A percentile compares a stretch with the other conserved stretches of the same genome.
Evolutionary conservation across 73 alveolate species (phyloP).

Genomic region (Paramecium primaurelia): DNA sequence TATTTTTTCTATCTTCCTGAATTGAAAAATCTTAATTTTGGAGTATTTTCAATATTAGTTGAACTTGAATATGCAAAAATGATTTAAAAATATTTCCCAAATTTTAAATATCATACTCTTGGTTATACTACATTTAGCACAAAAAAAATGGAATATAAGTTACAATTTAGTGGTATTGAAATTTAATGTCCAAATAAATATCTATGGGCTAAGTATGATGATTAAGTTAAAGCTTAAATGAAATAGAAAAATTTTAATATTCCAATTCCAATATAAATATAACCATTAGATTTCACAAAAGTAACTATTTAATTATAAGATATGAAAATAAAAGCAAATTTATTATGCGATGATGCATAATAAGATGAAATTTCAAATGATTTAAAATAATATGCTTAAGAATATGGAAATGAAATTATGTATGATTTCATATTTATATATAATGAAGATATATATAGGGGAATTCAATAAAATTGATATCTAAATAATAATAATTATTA

Average conservation of each 20-base stretch:
- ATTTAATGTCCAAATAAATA: neutral
- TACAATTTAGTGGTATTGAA: neutral
- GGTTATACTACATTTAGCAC: conserved; percentile 79
- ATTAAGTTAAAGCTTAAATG: neutral
- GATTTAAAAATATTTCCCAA: conserved; percentile 66
- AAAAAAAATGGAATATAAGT: conserved; percentile 81
- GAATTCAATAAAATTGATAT: neutral
- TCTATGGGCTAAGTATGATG: neutral
- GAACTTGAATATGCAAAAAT: conserved; percentile 84
- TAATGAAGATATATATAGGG: neutral
- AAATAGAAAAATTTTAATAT: neutral
- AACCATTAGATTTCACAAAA: neutral
- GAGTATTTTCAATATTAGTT: conserved; percentile 80
- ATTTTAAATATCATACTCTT: conserved; percentile 80
- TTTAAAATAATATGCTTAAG: neutral
- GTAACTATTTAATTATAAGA: neutral
- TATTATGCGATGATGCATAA: neutral
- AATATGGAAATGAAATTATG: neutral
- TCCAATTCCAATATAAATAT: neutral
- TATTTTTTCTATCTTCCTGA: conserved; percentile 90
- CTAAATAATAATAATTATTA: neutral
- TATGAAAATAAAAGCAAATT: neutral
- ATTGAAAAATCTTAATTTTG: conserved; percentile 76
- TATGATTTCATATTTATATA: neutral
- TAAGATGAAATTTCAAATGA: neutral